These are phyloP conservation scores for Coemansia sp. DNA, from an alignment of 192 early-diverging fungal genomes.

Conservation along the genomic window DNA sequence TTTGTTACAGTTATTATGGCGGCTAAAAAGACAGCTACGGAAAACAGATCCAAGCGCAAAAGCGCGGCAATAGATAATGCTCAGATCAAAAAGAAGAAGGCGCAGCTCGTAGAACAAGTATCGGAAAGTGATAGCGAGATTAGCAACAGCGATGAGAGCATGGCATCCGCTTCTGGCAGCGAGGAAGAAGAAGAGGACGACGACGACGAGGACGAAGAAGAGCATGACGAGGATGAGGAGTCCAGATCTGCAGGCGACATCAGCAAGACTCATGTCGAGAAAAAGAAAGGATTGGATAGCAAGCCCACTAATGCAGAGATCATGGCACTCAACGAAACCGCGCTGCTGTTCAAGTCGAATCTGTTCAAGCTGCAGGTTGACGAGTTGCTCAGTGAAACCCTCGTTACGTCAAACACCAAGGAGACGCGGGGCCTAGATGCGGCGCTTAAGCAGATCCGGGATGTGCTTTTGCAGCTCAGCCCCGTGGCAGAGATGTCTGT, in stretches of 20 bases:
- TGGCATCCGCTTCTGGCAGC: slow-evolving; percentile 21
- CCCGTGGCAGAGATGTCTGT: slow-evolving; percentile 23
- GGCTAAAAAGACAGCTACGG: neutral
- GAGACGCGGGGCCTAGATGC: slow-evolving; percentile 36
- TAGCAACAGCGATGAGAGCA: slow-evolving; percentile 55
- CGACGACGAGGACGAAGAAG: slow-evolving; percentile 21
- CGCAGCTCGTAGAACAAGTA: neutral
- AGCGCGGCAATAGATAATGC: neutral
- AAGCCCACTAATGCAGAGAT: slow-evolving; percentile 78
- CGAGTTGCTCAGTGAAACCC: slow-evolving; percentile 34
- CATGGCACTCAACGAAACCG: slow-evolving; percentile 77
- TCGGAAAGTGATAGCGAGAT: neutral
- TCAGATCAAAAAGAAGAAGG: neutral
- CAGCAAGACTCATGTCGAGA: slow-evolving; percentile 18
- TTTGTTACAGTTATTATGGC: neutral
- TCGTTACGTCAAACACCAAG: slow-evolving; percentile 19
- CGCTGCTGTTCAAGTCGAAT: slow-evolving; percentile 84
- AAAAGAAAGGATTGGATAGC: neutral
- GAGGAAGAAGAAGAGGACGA: slow-evolving; percentile 56
- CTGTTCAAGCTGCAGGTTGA: slow-evolving; percentile 85
- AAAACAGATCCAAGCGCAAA: slow-evolving; percentile 3
- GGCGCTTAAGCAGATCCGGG: slow-evolving; percentile 58
- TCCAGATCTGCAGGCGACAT: slow-evolving; percentile 15
- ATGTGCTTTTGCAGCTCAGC: slow-evolving; percentile 13
- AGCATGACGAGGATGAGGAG: slow-evolving; percentile 12